These are phyloP conservation scores for Pyricularia sp. DNA, from an alignment of 2,329 filamentous ascomycete genomes.

Conservation along the genomic window DNA sequence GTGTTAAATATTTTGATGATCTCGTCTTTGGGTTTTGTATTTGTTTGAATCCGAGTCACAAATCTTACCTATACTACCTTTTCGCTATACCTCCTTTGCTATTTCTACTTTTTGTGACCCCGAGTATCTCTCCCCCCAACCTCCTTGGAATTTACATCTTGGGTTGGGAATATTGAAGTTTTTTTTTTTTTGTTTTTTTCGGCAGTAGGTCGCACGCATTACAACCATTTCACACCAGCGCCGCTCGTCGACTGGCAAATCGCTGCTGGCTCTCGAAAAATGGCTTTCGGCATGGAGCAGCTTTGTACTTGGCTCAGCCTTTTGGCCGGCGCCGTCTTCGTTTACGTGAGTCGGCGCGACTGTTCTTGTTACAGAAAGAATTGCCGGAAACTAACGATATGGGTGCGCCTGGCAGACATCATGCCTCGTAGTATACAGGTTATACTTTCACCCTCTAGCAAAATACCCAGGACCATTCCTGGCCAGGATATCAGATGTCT, in stretches of 20 bases:
- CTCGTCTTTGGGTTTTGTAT: background rate
- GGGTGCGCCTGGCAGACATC: conserved; percentile 17
- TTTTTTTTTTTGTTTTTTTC: no score
- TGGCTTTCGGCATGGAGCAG: conserved; percentile 17
- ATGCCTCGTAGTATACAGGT: conserved; percentile 37
- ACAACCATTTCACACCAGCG: background rate
- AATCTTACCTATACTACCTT: no score
- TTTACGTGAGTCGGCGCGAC: conserved; percentile 25
- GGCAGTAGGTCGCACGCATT: background rate
- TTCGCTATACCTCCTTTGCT: background rate
- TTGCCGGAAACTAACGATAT: background rate
- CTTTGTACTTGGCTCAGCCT: conserved; percentile 27
- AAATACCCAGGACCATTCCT: conserved; percentile 52
- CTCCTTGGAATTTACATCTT: background rate
- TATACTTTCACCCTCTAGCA: conserved; percentile 51
- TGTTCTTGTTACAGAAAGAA: no score
- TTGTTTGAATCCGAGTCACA: background rate
- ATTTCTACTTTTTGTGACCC: background rate
- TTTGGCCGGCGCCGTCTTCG: conserved; percentile 18
- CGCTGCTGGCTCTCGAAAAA: background rate
- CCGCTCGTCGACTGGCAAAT: background rate
- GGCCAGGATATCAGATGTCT: conserved; percentile 49
- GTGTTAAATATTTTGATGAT: background rate
- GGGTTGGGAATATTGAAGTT: background rate
- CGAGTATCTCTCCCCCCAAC: background rate